Base-by-base conservation (phyloP, 2,329 filamentous ascomycete species). In the Beauveria bassiana region DNA sequence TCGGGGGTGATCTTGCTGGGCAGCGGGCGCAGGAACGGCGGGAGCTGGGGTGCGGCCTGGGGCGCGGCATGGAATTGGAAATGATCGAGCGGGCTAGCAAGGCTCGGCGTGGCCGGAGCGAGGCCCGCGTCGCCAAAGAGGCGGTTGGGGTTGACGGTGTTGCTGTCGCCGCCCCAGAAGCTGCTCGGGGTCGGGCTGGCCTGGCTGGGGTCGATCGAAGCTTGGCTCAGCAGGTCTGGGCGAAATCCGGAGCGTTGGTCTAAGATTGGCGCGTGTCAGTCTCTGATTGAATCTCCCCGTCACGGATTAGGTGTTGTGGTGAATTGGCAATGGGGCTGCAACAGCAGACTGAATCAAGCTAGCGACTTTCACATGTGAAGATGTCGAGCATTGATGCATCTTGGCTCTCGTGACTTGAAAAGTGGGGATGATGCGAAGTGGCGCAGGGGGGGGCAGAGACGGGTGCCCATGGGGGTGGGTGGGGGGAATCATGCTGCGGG, bases 1-100 rank as follows among this genome's bases (percentile, higher is more conserved):
- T 96, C 91, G 16, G 84, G 80, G 6, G 88, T 86, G 67, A 96
- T 88, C 69, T 88, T 88, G 49, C 83, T 75, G 1, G 92, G 91
- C 7, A 96, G 79, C 26, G 91, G 87, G 68, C 90, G 90, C 69
- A 97, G 86, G 70, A 91, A 97, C 38, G 76, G 75, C 43, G 86
- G 85, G 24, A 87, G 75, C 61, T 86, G 78, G 40, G 79, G 66
- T 45, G 67, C 67, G 66, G 69, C 68, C 70, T 38, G 51, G 24
- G 34, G 18, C 18, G 52, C 34, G 10, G 51, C 43, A 14, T 59
- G 56, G 24, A 59, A 51, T 4, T 52, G 56, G 8, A 61, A 49
- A 8, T 80, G 78, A 62, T 59, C 49, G 46, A 57, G 53, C 45
- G 79, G 74, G 65, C 78, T 74, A 65, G 83, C 75, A 64, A 82